Conservation (phyloP, 2,329 filamentous ascomycete species). For the Talaromyces sp. region DNA sequence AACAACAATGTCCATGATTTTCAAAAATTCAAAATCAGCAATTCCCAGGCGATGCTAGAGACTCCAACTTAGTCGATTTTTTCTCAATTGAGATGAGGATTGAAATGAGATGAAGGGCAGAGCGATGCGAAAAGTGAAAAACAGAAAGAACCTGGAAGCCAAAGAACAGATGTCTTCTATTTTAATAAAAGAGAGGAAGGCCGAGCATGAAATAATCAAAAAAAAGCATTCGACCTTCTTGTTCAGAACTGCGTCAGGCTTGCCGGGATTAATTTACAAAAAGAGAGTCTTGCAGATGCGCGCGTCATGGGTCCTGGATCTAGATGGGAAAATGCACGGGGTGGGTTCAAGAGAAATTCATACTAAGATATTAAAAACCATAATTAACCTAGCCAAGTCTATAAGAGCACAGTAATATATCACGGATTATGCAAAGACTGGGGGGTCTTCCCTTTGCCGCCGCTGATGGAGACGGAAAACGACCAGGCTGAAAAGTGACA, state of each 20-base stretch:
- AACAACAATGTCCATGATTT: not conserved
- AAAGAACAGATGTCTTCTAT: slow-evolving; percentile 12
- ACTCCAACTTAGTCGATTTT: not conserved
- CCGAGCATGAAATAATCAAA: slow-evolving; percentile 18
- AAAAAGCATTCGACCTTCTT: slow-evolving; percentile 15
- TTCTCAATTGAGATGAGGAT: slow-evolving; percentile 14
- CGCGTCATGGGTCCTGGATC: slow-evolving; percentile 43
- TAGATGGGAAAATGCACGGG: slow-evolving; percentile 32
- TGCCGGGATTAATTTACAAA: slow-evolving; percentile 34
- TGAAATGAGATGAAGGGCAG: slow-evolving; percentile 13
- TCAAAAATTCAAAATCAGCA: not conserved
- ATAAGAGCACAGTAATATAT: slow-evolving; percentile 1
- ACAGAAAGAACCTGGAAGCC: slow-evolving; percentile 1
- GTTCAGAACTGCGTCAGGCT: slow-evolving; percentile 18
- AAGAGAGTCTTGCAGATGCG: slow-evolving; percentile 42
- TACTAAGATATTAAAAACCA: not conserved
- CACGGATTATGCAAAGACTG: not conserved
- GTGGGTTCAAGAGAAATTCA: slow-evolving; percentile 9
- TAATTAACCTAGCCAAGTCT: not conserved
- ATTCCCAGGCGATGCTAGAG: not conserved
- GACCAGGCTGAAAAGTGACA: slow-evolving; percentile 17
- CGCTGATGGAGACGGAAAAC: slow-evolving; percentile 1
- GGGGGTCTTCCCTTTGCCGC: slow-evolving; percentile 15
- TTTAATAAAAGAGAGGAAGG: slow-evolving; percentile 17
- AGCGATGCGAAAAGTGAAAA: not conserved